These are phyloP conservation scores for Dothistroma septosporum DNA, from an alignment of 2,329 filamentous ascomycete genomes.

Conservation along the genomic window DNA sequence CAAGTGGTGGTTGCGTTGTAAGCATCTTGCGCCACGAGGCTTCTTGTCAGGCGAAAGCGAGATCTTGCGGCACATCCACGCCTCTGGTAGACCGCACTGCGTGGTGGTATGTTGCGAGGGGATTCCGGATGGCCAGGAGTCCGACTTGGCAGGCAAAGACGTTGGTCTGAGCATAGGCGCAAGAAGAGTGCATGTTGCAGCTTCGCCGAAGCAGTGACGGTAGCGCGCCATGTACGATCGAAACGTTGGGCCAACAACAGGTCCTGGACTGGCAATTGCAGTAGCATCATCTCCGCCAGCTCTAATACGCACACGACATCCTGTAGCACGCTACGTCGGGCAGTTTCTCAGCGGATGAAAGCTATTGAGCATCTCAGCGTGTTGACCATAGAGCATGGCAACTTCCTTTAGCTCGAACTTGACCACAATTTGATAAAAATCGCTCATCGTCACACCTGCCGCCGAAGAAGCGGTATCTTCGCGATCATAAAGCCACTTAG, in stretches of 20 bases:
- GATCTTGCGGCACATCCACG: no score
- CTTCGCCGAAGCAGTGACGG: not conserved
- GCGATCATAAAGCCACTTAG: no score
- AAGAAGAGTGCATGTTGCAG: not conserved
- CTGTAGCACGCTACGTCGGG: no score
- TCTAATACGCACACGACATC: not conserved
- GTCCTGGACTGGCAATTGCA: not conserved
- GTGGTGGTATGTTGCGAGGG: not conserved
- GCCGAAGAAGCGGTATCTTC: no score
- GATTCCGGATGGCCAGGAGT: not conserved
- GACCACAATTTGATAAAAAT: no score
- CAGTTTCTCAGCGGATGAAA: no score
- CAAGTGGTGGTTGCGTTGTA: conserved; percentile 2
- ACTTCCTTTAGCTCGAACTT: no score
- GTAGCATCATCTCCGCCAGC: not conserved
- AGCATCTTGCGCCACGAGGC: conserved; percentile 5
- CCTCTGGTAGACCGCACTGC: no score
- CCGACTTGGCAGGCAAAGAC: not conserved
- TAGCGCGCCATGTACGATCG: not conserved
- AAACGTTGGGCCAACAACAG: not conserved
- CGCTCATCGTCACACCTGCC: no score
- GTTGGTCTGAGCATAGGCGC: not conserved
- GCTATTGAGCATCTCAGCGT: no score
- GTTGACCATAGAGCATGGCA: no score
- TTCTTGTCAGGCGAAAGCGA: not conserved